Evolutionary conservation across 805 yeast genomes (phyloP).

Genomic region (Candida takata): DNA sequence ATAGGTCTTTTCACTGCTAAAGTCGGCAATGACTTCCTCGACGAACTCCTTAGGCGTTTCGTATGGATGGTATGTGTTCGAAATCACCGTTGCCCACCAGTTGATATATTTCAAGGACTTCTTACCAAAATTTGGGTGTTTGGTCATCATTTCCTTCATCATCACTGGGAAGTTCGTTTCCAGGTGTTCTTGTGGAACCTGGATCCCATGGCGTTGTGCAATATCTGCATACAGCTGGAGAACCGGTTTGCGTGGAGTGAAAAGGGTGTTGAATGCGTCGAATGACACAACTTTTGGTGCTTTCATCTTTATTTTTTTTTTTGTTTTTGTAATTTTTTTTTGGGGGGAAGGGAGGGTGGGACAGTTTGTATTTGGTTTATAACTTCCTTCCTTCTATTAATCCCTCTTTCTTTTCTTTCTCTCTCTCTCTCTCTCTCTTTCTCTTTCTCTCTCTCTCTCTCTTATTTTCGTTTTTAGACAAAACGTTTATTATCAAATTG

Average conservation of each 20-base stretch:
- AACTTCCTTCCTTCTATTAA: too few relatives aligned
- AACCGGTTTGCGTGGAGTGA: constrained; percentile 48
- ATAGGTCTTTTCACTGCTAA: constrained; percentile 50
- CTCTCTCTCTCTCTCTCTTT: too few relatives aligned
- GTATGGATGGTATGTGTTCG: constrained; percentile 33
- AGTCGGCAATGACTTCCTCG: constrained; percentile 38
- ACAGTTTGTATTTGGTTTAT: too few relatives aligned
- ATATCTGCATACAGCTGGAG: constrained; percentile 46
- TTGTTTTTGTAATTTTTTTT: too few relatives aligned
- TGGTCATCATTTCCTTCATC: constrained; percentile 29
- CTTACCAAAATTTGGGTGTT: constrained; percentile 57
- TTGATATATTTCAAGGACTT: constrained; percentile 26
- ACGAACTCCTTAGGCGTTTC: constrained; percentile 32
- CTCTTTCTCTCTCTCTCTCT: too few relatives aligned
- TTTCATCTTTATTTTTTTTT: too few relatives aligned
- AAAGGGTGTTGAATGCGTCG: constrained; percentile 65
- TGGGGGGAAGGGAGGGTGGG: too few relatives aligned
- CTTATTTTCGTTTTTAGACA: too few relatives aligned
- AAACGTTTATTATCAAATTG: too few relatives aligned
- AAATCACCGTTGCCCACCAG: constrained; percentile 58
- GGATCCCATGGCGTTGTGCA: constrained; percentile 38
- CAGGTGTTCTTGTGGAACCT: constrained; percentile 21
- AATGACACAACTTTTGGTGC: constrained; percentile 41
- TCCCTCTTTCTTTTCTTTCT: too few relatives aligned
- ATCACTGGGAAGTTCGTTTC: constrained; percentile 14